Base-by-base conservation (phyloP, 1,284 basidiomycete species). In the Puccinia sorghi region DNA sequence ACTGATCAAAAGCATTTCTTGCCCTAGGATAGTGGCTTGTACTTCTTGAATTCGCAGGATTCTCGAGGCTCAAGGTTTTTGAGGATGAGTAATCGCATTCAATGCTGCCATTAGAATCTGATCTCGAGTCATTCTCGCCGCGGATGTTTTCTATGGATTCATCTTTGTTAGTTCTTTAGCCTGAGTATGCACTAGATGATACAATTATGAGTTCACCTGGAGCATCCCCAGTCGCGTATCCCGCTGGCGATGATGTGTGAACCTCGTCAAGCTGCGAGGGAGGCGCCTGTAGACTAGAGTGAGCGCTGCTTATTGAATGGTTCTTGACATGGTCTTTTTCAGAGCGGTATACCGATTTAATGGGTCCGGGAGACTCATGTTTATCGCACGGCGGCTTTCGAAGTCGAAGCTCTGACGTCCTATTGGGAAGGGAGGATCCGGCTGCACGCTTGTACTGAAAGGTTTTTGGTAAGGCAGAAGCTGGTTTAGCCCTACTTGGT, bases 371-470 rank as follows among this genome's bases (percentile, higher is more conserved):
- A 39, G 57, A 13, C n/a, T 17, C 9, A 50, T 61, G 13, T 32
- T 61, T 32, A 61, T 61, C 57, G 15, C 57, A 61, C 27, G 57
- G 57, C 32, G 57, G 57, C 57, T 61, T 37, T 61, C 57, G 57
- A 13, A 61, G 57, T 32, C 57, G 15, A 13, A 61, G 32, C 57
- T 61, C 57, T 61, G 32, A 61, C 3, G 57, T 61, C 32, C 37
- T 61, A 39, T 61, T 61, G 1, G 57, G 57, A 37, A 61, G 32
- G 17, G 32, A 61, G 17, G 57, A 39, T 39, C 32, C 57, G 37
- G 4, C 15, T 22, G 32, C 32, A 32, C 12, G 57, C n/a, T 61
- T 61, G 17, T 39, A 39, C 15, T 17, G 57, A 39, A 39, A 61
- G 39, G 32, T 39, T 61, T 37, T 15, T 15, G 32, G 32, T 15